A percentile compares a stretch with the other conserved stretches of the same genome.
phyloP scores from a whole-genome alignment of 306 rosid species.

The Lithocarpus polystachyus region DNA sequence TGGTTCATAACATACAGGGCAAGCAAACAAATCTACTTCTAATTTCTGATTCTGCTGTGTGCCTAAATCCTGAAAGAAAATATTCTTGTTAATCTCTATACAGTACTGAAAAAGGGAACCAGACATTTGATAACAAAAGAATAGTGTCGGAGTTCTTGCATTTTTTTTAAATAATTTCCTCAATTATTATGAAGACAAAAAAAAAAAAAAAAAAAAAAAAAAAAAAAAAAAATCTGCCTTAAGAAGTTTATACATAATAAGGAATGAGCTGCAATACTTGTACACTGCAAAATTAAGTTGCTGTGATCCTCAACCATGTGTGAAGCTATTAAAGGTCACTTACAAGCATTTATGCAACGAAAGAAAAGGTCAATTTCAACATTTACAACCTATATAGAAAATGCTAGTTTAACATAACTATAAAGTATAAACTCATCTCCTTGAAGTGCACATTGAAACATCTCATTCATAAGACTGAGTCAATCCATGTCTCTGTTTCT shows the following conservation, averaged over 20 bases:
- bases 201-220: no score
- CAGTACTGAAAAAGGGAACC: background rate
- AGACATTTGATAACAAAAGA: background rate
- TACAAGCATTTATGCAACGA: background rate
- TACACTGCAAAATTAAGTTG: background rate
- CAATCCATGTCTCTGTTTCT: background rate
- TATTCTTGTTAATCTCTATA: background rate
- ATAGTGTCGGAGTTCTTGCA: background rate
- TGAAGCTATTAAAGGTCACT: background rate
- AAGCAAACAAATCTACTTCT: conserved; percentile 57
- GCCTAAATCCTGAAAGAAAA: conserved; percentile 40
- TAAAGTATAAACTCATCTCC: background rate
- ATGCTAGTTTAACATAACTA: background rate
- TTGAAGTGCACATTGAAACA: background rate
- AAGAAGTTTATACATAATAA: background rate
- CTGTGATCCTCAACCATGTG: background rate
- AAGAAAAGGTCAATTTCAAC: background rate
- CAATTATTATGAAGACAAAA: background rate
- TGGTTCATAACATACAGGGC: conserved; percentile 89
- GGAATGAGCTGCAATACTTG: background rate
- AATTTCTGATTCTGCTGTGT: conserved; percentile 35
- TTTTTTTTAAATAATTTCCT: background rate
- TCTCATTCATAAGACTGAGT: background rate
- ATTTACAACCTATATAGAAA: background rate
- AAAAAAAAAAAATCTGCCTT: background rate